Conservation (phyloP, 1,139 yeast genomes). For the Pichia sp. region DNA sequence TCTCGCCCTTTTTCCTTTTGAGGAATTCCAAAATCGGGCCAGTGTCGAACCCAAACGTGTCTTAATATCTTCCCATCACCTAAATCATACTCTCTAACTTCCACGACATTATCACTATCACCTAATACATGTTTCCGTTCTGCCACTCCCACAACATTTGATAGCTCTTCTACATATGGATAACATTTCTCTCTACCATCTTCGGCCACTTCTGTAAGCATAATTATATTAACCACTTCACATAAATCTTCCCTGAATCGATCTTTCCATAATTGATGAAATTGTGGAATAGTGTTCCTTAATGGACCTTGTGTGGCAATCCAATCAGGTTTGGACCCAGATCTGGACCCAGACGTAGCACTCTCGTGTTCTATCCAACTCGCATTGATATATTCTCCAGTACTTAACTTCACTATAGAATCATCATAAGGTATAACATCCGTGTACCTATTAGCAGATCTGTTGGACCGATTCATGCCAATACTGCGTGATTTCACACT, state of each 20-base stretch:
- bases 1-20: constrained; percentile 11
- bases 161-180: constrained; percentile 22
- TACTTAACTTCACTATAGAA: too few species aligned
- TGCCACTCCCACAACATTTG: background rate
- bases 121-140: background rate
- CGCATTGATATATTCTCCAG: too few species aligned
- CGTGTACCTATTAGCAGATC: too few species aligned
- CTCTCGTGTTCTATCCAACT: too few species aligned
- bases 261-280: constrained; percentile 45
- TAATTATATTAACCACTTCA: constrained; percentile 53
- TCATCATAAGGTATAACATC: constrained; percentile 52
- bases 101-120: background rate
- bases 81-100: background rate
- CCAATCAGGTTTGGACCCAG: too few species aligned
- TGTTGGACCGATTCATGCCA: too few species aligned
- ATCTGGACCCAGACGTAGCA: too few species aligned
- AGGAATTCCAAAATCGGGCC: constrained; percentile 42
- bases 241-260: constrained; percentile 70
- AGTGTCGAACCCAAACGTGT: constrained; percentile 23
- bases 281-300: constrained; percentile 33
- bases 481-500: too few species aligned
- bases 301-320: constrained; percentile 75
- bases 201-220: constrained; percentile 81
- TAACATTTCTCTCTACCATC: constrained; percentile 51
- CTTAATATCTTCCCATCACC: background rate